Evolutionary conservation across 805 yeast genomes (phyloP).

Genomic region (Pachysolen tannophilus): DNA sequence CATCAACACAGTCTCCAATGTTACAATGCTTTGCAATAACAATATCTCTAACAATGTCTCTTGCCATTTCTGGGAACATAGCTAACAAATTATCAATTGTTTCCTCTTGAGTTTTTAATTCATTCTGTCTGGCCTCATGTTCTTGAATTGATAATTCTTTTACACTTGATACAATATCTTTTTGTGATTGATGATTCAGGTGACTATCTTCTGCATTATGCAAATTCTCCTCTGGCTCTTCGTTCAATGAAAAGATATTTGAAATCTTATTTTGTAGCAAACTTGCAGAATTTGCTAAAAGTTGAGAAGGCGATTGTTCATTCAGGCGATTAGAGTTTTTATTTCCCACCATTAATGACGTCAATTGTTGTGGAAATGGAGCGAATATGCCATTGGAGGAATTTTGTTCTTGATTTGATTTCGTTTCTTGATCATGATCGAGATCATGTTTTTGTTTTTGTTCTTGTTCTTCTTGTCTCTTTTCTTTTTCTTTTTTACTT

Average conservation of each 20-base stretch:
- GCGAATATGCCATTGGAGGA: no score
- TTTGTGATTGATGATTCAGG: neutral
- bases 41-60: conserved; percentile 62
- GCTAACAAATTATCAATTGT: conserved; percentile 44
- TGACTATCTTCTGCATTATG: neutral
- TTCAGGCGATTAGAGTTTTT: conserved; percentile 12
- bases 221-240: neutral
- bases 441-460: conserved; percentile 9
- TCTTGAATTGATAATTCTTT: conserved; percentile 23
- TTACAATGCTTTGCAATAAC: conserved; percentile 56
- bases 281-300: conserved; percentile 27
- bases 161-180: conserved; percentile 10
- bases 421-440: neutral
- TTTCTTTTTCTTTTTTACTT: conserved; percentile 31
- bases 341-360: conserved; percentile 14
- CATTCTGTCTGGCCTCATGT: conserved; percentile 23
- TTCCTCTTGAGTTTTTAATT: conserved; percentile 34
- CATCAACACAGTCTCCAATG: conserved; percentile 69
- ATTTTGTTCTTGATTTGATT: no score
- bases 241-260: conserved; percentile 13
- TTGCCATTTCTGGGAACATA: conserved; percentile 73
- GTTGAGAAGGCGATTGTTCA: conserved; percentile 24
- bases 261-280: conserved; percentile 26
- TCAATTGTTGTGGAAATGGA: conserved; percentile 19
- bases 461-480: conserved; percentile 29